These are phyloP conservation scores for Brasilioporus rufonigricans DNA, from an alignment of 768 basidiomycete species.

Conservation along the genomic window DNA sequence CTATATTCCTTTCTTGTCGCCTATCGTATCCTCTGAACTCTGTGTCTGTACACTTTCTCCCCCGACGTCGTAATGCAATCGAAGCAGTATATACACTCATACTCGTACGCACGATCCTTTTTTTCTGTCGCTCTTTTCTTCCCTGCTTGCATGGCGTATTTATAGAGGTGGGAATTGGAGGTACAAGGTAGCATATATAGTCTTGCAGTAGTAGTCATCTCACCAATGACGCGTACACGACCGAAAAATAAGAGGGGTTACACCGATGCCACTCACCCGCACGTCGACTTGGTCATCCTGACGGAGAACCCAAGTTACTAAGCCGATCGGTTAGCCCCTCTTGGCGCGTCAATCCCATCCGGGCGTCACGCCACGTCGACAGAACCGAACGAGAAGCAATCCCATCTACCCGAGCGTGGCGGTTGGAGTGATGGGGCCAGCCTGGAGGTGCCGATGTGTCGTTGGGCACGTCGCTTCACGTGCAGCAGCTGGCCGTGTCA, in stretches of 20 bases:
- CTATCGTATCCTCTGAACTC: not conserved
- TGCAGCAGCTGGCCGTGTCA: no score
- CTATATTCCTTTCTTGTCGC: not conserved
- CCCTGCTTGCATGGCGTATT: not conserved
- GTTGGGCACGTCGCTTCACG: no score
- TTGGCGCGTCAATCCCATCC: no score
- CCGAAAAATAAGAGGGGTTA: no score
- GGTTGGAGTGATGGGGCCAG: no score
- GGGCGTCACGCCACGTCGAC: not conserved
- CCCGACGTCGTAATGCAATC: not conserved
- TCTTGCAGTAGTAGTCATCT: not conserved
- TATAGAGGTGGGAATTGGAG: not conserved
- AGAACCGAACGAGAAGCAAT: not conserved
- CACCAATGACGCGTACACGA: not conserved
- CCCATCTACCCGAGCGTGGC: not conserved
- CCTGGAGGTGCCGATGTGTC: no score
- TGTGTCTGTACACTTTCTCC: not conserved
- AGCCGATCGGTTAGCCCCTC: no score
- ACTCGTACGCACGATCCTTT: not conserved
- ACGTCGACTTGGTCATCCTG: no score
- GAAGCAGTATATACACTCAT: not conserved
- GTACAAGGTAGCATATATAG: not conserved
- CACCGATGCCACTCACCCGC: no score
- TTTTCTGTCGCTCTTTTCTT: not conserved
- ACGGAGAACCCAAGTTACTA: no score